These are phyloP conservation scores for Aphanocladium album DNA, from an alignment of 2,329 filamentous ascomycete species.

Conservation along the genomic window DNA sequence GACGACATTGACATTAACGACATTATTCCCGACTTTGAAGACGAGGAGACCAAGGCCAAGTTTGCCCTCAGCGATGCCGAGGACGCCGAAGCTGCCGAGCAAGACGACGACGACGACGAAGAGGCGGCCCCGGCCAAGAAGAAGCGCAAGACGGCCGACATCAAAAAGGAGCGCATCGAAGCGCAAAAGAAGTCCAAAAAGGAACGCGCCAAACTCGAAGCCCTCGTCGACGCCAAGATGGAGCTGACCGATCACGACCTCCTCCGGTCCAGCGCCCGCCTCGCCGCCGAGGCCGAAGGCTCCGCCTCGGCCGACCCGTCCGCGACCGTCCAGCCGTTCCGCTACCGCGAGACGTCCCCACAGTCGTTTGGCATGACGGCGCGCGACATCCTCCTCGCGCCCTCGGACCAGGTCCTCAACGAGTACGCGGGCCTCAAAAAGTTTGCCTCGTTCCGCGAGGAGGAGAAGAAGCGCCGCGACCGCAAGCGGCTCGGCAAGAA, in stretches of 20 bases:
- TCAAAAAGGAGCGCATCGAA: constrained; percentile 53
- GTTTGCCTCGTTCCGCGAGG: constrained; percentile 81
- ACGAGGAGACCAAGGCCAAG: constrained; percentile 49
- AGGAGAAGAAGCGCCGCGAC: constrained; percentile 84
- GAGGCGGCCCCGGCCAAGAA: constrained; percentile 46
- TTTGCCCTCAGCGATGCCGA: constrained; percentile 48
- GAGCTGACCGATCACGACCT: constrained; percentile 64
- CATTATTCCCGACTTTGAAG: constrained; percentile 79
- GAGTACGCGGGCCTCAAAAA: constrained; percentile 93
- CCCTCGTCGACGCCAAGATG: constrained; percentile 76
- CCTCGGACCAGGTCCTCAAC: constrained; percentile 80
- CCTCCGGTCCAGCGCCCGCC: constrained; percentile 43
- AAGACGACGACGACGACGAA: constrained; percentile 32
- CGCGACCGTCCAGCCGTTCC: constrained; percentile 51
- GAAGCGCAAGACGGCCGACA: constrained; percentile 55
- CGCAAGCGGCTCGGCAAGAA: constrained; percentile 90
- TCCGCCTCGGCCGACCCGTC: neutral
- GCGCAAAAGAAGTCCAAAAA: constrained; percentile 69
- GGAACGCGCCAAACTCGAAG: constrained; percentile 78
- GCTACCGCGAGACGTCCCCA: constrained; percentile 91
- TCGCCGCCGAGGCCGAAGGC: constrained; percentile 18
- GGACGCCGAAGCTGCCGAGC: constrained; percentile 33
- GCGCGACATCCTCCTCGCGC: constrained; percentile 83
- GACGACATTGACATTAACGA: constrained; percentile 98
- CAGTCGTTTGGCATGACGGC: constrained; percentile 84